Evolutionary conservation across 768 basidiomycete species (phyloP).

Genomic region (Russula olivacea): DNA sequence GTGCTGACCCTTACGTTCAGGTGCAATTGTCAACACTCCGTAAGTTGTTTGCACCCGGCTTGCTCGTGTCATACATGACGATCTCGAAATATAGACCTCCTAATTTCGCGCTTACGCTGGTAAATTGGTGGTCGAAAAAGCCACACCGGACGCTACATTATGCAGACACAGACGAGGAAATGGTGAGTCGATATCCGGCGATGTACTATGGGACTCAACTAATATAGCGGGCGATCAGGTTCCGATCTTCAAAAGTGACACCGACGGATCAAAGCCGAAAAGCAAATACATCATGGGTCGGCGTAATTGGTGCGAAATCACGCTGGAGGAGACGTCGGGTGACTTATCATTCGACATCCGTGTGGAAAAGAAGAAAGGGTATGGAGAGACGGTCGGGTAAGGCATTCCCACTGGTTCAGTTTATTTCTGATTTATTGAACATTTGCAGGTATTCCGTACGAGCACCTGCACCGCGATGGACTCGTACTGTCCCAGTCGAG

Average conservation of each 20-base stretch:
- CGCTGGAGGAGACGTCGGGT: constrained; percentile 50
- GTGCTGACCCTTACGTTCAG: constrained; percentile 31
- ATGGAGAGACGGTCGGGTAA: constrained; percentile 75
- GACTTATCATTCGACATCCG: constrained; percentile 78
- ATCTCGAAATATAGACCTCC: constrained; percentile 43
- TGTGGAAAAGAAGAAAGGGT: constrained; percentile 79
- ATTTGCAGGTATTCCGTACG: constrained; percentile 27
- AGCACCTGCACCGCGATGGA: constrained; percentile 32
- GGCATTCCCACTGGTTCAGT: constrained; percentile 26
- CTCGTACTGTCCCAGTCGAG: not conserved
- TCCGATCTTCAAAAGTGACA: constrained; percentile 69
- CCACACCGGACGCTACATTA: constrained; percentile 76
- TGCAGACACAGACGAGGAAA: constrained; percentile 78
- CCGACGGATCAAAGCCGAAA: constrained; percentile 70
- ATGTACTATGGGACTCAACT: not conserved
- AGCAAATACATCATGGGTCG: constrained; percentile 80
- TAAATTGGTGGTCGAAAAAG: constrained; percentile 73
- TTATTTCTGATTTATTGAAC: not conserved
- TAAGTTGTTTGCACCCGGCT: constrained; percentile 36
- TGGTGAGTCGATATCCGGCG: constrained; percentile 42
- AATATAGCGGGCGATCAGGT: constrained; percentile 40
- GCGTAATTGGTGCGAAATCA: constrained; percentile 80
- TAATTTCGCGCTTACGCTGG: constrained; percentile 66
- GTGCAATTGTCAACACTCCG: constrained; percentile 97
- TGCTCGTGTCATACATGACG: not conserved